A percentile compares a stretch with the other conserved stretches of the same genome.
These are phyloP conservation scores for Helianthus tuberosus DNA, from an alignment of 129 eudicot genomes.

Conservation along the genomic window DNA sequence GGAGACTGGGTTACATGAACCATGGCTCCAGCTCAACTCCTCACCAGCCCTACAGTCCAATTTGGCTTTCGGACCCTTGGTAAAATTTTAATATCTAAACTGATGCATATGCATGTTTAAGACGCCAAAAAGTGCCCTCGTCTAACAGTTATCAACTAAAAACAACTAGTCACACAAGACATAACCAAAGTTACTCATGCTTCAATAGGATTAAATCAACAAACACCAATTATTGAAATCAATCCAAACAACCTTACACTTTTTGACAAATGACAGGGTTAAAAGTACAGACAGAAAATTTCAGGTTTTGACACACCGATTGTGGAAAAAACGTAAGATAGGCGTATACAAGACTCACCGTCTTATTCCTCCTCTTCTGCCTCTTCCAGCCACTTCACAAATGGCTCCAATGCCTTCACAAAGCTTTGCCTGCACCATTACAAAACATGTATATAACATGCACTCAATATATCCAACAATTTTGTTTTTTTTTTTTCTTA, in stretches of 20 bases:
- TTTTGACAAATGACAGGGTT: slow-evolving; percentile 25
- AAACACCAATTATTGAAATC: slow-evolving; percentile 32
- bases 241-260: slow-evolving; percentile 24
- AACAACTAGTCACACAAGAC: neutral
- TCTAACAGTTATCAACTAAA: neutral
- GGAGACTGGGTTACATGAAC: neutral
- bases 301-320: slow-evolving; percentile 16
- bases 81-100: too few species aligned
- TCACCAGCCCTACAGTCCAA: too few species aligned
- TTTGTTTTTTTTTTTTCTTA: too few species aligned
- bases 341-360: neutral
- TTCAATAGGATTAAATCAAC: slow-evolving; percentile 19
- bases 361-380: slow-evolving; percentile 91
- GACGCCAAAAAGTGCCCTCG: neutral
- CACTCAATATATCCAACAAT: too few species aligned
- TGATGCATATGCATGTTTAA: neutral
- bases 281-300: slow-evolving; percentile 10
- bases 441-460: neutral
- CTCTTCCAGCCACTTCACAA: slow-evolving; percentile 97
- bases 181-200: neutral
- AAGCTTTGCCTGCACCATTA: slow-evolving; percentile 72
- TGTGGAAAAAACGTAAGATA: slow-evolving; percentile 9
- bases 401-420: slow-evolving; percentile 97
- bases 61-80: too few species aligned
- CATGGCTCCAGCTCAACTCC: too few species aligned